These are phyloP conservation scores for Ogataea methylovora DNA, from an alignment of 805 yeast species.

Conservation along the genomic window DNA sequence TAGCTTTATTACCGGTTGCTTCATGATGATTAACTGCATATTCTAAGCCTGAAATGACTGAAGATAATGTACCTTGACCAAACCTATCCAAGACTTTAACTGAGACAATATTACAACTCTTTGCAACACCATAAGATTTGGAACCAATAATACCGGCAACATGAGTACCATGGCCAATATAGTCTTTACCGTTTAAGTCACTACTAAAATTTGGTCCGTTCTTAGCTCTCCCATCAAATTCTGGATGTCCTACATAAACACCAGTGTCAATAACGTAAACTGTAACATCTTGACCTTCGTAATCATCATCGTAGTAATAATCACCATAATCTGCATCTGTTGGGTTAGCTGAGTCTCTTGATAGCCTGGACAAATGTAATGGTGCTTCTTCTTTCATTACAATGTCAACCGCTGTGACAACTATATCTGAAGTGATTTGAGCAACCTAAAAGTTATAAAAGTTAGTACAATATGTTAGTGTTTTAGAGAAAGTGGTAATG, in stretches of 20 bases:
- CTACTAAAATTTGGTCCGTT: conserved; percentile 56
- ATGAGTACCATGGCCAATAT: conserved; percentile 88
- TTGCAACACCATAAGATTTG: conserved; percentile 74
- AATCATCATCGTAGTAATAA: conserved; percentile 40
- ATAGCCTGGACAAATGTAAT: conserved; percentile 54
- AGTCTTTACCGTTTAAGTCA: conserved; percentile 54
- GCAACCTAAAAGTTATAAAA: conserved; percentile 32
- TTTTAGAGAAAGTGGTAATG: conserved; percentile 2
- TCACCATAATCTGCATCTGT: conserved; percentile 21
- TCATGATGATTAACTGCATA: conserved; percentile 55
- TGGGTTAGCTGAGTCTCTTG: conserved; percentile 33
- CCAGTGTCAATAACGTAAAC: conserved; percentile 88
- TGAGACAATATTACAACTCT: conserved; percentile 54
- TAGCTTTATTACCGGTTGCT: conserved; percentile 33
- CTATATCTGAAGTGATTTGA: conserved; percentile 61
- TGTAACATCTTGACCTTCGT: conserved; percentile 51
- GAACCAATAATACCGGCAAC: conserved; percentile 89
- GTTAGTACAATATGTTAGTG: neutral
- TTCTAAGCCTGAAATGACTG: conserved; percentile 60
- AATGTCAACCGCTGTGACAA: conserved; percentile 47
- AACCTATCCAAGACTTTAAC: conserved; percentile 62
- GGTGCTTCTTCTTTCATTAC: conserved; percentile 32
- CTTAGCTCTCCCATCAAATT: conserved; percentile 54
- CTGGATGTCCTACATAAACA: conserved; percentile 51
- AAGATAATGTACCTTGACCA: conserved; percentile 68